phyloP scores from a whole-genome alignment of 2,329 filamentous ascomycete genomes.

The Amauroascus verrucosus region DNA sequence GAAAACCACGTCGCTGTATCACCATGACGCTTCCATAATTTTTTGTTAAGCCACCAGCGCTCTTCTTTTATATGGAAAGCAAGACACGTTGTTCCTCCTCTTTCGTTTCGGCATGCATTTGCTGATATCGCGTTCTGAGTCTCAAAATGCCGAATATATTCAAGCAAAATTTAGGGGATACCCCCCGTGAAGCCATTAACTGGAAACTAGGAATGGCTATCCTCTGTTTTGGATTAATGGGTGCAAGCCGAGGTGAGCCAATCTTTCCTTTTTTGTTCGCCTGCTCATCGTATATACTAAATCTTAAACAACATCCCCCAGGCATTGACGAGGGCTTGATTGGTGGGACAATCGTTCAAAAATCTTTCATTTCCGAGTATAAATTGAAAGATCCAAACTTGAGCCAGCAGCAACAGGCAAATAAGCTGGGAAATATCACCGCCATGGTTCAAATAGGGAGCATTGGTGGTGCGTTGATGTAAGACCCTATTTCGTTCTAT shows the following conservation, averaged over 20 bases:
- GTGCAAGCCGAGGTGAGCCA: conserved; percentile 55
- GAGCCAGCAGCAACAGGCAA: conserved; percentile 45
- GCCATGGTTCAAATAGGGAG: conserved; percentile 74
- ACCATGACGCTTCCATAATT: neutral
- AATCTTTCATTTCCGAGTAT: conserved; percentile 52
- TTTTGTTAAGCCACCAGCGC: neutral
- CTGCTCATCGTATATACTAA: too few species aligned
- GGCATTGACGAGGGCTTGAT: conserved; percentile 69
- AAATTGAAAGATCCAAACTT: conserved; percentile 43
- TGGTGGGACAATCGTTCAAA: conserved; percentile 58
- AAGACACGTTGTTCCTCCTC: neutral
- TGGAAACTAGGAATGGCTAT: conserved; percentile 71
- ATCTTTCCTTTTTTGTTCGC: neutral
- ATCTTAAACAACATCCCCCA: neutral
- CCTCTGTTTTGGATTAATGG: conserved; percentile 62
- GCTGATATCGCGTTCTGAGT: neutral
- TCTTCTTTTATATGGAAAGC: neutral
- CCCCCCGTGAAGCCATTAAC: conserved; percentile 62
- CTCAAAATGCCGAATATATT: conserved; percentile 60
- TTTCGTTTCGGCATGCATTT: neutral
- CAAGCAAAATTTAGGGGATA: conserved; percentile 51
- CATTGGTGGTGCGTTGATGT: conserved; percentile 58
- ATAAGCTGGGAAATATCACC: conserved; percentile 66
- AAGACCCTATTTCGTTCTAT: conserved; percentile 17
- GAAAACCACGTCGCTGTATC: neutral